Evolutionary conservation across 768 basidiomycete species (phyloP).

Genomic region (Auriscalpium orientale): DNA sequence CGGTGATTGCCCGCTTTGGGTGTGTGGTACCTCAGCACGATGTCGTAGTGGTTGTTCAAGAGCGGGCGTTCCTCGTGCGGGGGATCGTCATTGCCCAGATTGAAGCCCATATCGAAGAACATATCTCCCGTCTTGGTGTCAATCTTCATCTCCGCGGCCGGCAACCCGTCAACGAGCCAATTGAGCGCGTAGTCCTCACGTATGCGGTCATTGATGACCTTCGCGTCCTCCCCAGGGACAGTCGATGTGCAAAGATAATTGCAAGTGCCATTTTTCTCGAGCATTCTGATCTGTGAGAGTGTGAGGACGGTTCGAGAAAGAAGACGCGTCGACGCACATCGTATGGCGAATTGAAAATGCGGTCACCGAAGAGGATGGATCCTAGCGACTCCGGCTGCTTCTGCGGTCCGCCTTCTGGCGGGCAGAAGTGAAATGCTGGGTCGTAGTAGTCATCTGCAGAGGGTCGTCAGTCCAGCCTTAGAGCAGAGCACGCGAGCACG

Average conservation of each 20-base stretch:
- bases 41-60: slow-evolving; percentile 91
- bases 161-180: slow-evolving; percentile 92
- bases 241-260: slow-evolving; percentile 58
- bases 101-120: slow-evolving; percentile 93
- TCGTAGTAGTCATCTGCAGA: slow-evolving; percentile 86
- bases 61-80: slow-evolving; percentile 51
- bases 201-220: slow-evolving; percentile 88
- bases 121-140: slow-evolving; percentile 73
- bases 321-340: slow-evolving; percentile 42
- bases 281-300: slow-evolving; percentile 63
- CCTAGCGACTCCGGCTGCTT: slow-evolving; percentile 82
- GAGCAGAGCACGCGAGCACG: slow-evolving; percentile 14
- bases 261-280: slow-evolving; percentile 70
- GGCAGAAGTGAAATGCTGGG: slow-evolving; percentile 77
- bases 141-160: slow-evolving; percentile 86
- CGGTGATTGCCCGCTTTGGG: slow-evolving; percentile 65
- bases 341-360: slow-evolving; percentile 88
- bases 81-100: slow-evolving; percentile 70
- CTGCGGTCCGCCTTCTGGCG: slow-evolving; percentile 64
- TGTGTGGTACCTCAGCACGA: slow-evolving; percentile 77
- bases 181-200: slow-evolving; percentile 89
- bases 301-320: background rate
- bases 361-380: slow-evolving; percentile 93
- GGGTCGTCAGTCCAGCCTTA: background rate
- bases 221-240: slow-evolving; percentile 65